phyloP scores from a whole-genome alignment of 2,329 filamentous ascomycete genomes.

The Knufia petricola region DNA sequence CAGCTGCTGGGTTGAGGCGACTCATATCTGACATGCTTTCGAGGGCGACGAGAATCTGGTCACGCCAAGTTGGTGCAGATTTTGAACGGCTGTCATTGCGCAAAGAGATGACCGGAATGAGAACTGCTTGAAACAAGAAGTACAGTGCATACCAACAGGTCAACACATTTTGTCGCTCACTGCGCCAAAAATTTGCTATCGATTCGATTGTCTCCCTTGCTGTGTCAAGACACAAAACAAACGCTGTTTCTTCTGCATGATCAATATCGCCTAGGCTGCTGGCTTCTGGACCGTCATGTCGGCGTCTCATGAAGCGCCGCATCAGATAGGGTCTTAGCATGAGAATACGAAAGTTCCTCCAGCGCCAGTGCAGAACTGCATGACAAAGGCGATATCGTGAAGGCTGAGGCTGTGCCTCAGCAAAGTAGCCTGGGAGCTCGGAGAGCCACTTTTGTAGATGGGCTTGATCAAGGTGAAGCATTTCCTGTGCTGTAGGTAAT shows the following conservation, averaged over 20 bases:
- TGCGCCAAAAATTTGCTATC: conserved; percentile 33
- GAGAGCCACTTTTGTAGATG: conserved; percentile 34
- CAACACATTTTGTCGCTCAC: conserved; percentile 31
- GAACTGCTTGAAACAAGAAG: conserved; percentile 37
- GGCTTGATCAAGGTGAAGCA: conserved; percentile 30
- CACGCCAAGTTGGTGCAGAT: conserved; percentile 16
- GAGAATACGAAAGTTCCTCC: conserved; percentile 36
- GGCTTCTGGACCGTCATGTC: background rate
- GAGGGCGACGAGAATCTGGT: conserved; percentile 18
- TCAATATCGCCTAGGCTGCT: background rate
- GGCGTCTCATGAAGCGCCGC: conserved; percentile 8
- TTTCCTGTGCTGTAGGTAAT: conserved; percentile 32
- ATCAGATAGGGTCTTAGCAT: conserved; percentile 27
- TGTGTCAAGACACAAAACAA: conserved; percentile 25
- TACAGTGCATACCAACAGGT: conserved; percentile 39
- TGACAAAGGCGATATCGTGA: conserved; percentile 30
- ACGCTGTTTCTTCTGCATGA: conserved; percentile 8
- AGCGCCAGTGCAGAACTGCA: conserved; percentile 34
- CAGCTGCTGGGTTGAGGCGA: conserved; percentile 17
- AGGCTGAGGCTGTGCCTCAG: conserved; percentile 26
- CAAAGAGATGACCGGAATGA: conserved; percentile 36
- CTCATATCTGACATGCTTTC: conserved; percentile 21
- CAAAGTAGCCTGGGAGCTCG: conserved; percentile 32
- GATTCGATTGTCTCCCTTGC: conserved; percentile 32
- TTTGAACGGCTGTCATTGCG: conserved; percentile 33